Conservation (phyloP, 2,329 filamentous ascomycete species). For the Malbranchea cinnamomea region DNA sequence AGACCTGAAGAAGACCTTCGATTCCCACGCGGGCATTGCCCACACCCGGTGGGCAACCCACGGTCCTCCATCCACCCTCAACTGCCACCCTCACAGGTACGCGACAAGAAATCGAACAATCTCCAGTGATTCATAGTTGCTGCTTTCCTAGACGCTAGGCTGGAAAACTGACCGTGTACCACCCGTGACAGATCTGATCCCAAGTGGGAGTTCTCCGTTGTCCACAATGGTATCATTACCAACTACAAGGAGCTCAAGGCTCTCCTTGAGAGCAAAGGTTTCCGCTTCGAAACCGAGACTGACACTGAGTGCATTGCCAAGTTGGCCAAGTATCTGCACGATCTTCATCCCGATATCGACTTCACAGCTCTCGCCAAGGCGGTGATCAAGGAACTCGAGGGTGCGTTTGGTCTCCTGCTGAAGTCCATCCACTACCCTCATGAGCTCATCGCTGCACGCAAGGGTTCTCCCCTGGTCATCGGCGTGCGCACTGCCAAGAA, state of each 20-base stretch:
- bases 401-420: conserved; percentile 90
- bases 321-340: conserved; percentile 94
- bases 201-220: conserved; percentile 89
- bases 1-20: conserved; percentile 84
- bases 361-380: conserved; percentile 96
- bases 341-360: conserved; percentile 83
- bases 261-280: conserved; percentile 82
- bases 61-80: conserved; percentile 78
- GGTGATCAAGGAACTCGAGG: conserved; percentile 95
- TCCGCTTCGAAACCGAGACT: conserved; percentile 97
- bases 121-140: no score
- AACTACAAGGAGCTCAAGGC: conserved; percentile 99
- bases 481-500: conserved; percentile 94
- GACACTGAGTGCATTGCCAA: conserved; percentile 99
- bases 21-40: conserved; percentile 95
- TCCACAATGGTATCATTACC: conserved; percentile 99
- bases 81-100: conserved; percentile 98
- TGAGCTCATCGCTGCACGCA: conserved; percentile 93
- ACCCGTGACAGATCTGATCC: conserved; percentile 88
- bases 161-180: no score
- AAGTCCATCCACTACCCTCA: conserved; percentile 98
- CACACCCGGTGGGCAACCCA: conserved; percentile 99
- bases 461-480: conserved; percentile 94
- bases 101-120: conserved; percentile 15
- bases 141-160: conserved; percentile 1